These are phyloP conservation scores for Tulasnella calospora DNA, from an alignment of 768 basidiomycete genomes.

Conservation along the genomic window DNA sequence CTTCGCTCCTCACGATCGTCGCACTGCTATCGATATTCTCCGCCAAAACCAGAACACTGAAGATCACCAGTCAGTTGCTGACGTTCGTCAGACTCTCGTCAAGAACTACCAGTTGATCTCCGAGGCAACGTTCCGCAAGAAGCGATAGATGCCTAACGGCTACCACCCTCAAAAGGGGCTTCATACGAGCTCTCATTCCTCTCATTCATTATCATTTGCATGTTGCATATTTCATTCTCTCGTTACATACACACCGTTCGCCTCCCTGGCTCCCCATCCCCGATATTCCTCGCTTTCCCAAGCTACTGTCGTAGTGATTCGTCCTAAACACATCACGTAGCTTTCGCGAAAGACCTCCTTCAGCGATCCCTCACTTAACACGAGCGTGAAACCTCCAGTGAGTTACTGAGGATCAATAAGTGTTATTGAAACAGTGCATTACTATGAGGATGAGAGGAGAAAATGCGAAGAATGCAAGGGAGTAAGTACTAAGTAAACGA, in stretches of 20 bases:
- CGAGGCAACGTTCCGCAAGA: neutral
- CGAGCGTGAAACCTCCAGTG: neutral
- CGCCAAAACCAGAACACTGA: conserved; percentile 36
- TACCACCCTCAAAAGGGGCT: neutral
- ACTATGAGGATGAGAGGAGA: conserved; percentile 2
- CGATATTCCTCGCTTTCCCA: neutral
- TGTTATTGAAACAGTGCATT: conserved; percentile 26
- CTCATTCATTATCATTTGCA: neutral
- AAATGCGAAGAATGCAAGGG: conserved; percentile 14
- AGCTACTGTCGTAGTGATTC: neutral
- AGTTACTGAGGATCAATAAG: conserved; percentile 11
- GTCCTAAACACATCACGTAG: neutral
- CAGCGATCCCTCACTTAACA: neutral
- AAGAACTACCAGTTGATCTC: conserved; percentile 31
- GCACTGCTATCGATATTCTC: conserved; percentile 53
- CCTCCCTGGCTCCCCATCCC: neutral
- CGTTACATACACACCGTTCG: neutral
- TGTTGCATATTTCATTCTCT: neutral
- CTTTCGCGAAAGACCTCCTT: neutral
- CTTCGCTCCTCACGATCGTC: conserved; percentile 59
- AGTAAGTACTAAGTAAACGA: neutral
- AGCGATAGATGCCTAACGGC: neutral
- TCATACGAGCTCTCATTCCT: neutral
- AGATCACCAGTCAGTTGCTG: conserved; percentile 33
- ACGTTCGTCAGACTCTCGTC: conserved; percentile 37